Conservation (phyloP, 208 protist species). For the Leishmania amazonensis region DNA sequence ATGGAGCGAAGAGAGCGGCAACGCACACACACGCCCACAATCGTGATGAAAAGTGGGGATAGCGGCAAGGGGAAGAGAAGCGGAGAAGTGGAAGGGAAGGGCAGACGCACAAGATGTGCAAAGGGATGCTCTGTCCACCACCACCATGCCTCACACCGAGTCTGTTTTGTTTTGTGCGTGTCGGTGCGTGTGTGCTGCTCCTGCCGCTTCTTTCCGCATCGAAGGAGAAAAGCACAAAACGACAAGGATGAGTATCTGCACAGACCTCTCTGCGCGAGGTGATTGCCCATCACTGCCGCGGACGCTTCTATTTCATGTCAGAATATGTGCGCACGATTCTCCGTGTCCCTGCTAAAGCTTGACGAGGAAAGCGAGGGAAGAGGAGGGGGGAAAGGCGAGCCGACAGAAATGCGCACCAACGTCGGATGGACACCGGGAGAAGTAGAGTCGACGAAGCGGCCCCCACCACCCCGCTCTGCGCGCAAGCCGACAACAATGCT, state of each 20-base stretch:
- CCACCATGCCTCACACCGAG: neutral
- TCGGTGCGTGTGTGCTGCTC: neutral
- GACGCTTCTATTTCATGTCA: neutral
- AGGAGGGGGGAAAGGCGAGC: neutral
- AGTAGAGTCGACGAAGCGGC: too few species aligned
- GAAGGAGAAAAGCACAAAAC: too few species aligned
- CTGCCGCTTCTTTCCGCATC: neutral
- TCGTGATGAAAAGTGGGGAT: neutral
- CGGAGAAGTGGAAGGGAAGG: neutral
- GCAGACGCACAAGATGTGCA: neutral
- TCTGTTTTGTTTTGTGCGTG: neutral
- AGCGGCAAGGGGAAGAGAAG: neutral
- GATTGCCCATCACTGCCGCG: too few species aligned
- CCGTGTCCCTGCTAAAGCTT: neutral
- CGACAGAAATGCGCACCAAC: neutral
- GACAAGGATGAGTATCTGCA: neutral
- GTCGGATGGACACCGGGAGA: neutral
- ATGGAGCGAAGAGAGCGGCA: neutral
- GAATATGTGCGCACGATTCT: neutral
- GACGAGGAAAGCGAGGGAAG: neutral
- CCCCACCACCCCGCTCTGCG: neutral
- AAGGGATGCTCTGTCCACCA: neutral
- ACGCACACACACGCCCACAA: neutral
- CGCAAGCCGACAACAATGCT: neutral
- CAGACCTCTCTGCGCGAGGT: neutral